These are phyloP conservation scores for Cicer cuneatum DNA, from an alignment of 306 rosid genomes.

Conservation along the genomic window DNA sequence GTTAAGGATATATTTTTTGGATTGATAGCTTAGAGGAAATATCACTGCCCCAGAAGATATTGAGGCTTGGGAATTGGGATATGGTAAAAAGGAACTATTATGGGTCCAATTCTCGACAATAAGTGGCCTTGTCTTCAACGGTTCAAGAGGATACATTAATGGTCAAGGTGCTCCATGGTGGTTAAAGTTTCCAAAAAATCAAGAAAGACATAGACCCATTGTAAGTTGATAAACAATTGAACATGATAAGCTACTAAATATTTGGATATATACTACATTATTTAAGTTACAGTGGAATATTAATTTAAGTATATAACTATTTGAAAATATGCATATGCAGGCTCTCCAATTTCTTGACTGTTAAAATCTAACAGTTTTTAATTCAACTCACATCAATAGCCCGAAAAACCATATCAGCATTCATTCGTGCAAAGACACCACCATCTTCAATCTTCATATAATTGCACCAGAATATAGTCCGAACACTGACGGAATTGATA, in stretches of 20 bases:
- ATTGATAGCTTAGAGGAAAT: constrained; percentile 48
- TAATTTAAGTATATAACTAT: neutral
- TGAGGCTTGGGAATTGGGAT: constrained; percentile 42
- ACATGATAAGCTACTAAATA: neutral
- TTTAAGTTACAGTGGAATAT: neutral
- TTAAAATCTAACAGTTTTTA: constrained; percentile 31
- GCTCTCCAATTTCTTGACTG: constrained; percentile 34
- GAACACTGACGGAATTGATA: constrained; percentile 65
- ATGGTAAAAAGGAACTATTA: neutral
- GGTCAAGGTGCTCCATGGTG: constrained; percentile 69
- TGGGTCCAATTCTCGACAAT: constrained; percentile 43
- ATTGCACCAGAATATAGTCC: constrained; percentile 59
- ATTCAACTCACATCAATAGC: constrained; percentile 40
- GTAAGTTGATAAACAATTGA: constrained; percentile 32
- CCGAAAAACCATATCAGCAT: constrained; percentile 52
- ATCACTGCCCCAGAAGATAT: constrained; percentile 44
- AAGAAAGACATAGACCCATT: constrained; percentile 16
- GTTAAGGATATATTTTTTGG: neutral
- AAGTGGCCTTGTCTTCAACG: constrained; percentile 47
- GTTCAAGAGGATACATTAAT: constrained; percentile 52
- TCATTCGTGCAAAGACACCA: neutral
- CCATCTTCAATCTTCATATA: constrained; percentile 36
- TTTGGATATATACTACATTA: neutral
- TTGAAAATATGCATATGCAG: constrained; percentile 32
- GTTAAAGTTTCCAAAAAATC: neutral